phyloP scores from a whole-genome alignment of 306 rosid species.

The Begonia fuchsioides region DNA sequence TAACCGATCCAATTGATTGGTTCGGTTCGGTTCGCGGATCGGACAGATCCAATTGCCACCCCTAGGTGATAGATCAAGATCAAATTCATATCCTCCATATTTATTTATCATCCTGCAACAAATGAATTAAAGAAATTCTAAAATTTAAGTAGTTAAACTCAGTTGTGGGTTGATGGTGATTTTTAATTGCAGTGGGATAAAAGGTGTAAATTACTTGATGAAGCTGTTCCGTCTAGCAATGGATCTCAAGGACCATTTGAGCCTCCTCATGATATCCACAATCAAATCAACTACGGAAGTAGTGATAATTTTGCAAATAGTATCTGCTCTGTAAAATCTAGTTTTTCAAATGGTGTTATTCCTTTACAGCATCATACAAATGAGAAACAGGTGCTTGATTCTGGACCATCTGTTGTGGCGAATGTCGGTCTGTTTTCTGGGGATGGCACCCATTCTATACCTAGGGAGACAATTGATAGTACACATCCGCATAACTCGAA shows the following conservation, averaged over 20 bases:
- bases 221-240: conserved; percentile 21
- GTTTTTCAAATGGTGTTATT: conserved; percentile 60
- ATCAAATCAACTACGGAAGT: conserved; percentile 51
- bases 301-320: conserved; percentile 50
- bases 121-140: no score
- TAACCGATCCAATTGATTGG: no score
- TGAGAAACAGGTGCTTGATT: conserved; percentile 81
- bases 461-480: conserved; percentile 22
- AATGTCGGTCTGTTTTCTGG: conserved; percentile 20
- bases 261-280: conserved; percentile 82
- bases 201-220: conserved; percentile 30
- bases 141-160: background rate
- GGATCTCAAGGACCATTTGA: conserved; percentile 24
- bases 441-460: conserved; percentile 17
- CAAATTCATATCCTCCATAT: no score
- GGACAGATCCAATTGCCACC: no score
- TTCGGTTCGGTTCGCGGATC: no score
- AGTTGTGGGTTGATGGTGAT: conserved; percentile 4
- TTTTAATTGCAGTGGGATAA: conserved; percentile 70
- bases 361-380: conserved; percentile 82
- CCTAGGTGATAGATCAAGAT: no score
- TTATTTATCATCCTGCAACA: no score
- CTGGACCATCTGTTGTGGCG: conserved; percentile 29
- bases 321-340: conserved; percentile 39
- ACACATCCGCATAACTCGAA: conserved; percentile 20